Evolutionary conservation across 2,329 filamentous ascomycete species (phyloP), one percentile per base, ranked within the genome.

Genomic region (Penicillium sp.): DNA sequence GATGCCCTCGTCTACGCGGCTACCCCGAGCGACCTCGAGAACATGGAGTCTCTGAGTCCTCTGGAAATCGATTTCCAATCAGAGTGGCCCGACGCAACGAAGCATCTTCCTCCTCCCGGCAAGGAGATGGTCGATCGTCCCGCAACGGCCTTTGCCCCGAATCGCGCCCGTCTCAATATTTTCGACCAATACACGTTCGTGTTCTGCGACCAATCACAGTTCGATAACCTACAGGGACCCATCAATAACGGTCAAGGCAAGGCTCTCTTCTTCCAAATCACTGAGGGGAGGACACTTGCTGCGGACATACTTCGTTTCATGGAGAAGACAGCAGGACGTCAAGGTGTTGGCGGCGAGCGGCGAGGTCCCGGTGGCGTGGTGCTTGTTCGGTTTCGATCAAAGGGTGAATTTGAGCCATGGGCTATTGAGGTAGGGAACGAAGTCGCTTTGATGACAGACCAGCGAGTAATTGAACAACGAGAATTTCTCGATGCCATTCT

Each of bases 401-500:
- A 79, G 41, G 82, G 86, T 64, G 76, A 80, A 10, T 74, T 80
- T 60, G 74, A 80, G 50, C 77, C 82, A 9, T 96, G 90, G 90
- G 90, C 84, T 55, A 79, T 82, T 14, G 76, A 85, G 2, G 87
- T 96, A 61, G 82, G 87, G 60, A 86, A 81, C 5, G 76, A 85
- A 7, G 83, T 95, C 14, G 89, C 92, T 2, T 70, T 87, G 18
- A 79, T 84, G 43, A 81, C 95, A 11, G 88, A 92, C 56, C 92
- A 96, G 69, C 85, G 91, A 4, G 86, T 92, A 2, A 87, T 97
- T 49, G 86, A 93, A 62, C 92, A 97, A 67, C 92, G 88, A 54
- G 92, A 97, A 64, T 96, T 99, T 58, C 80, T 99, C 2, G 91
- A 96, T 70, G 89, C 89, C 1, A 94, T 99, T 43, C 75, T 97